phyloP scores from a whole-genome alignment of 1,284 basidiomycete species.

The Trichosporon inkin region DNA sequence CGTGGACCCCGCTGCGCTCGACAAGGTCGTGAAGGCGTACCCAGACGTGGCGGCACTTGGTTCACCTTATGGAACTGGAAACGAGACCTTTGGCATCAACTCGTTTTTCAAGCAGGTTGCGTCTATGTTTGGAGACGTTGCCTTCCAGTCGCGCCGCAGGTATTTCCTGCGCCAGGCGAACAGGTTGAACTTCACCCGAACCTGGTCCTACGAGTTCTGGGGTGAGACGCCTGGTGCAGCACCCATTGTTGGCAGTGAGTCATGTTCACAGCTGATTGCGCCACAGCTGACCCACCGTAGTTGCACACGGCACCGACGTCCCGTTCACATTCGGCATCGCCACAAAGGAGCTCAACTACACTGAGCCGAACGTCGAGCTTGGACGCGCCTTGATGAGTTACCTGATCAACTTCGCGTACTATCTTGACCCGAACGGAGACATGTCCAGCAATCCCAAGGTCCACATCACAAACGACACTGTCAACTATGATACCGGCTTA shows the following conservation, averaged over 20 bases:
- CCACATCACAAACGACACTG: constrained; percentile 23
- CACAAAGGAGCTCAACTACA: constrained; percentile 20
- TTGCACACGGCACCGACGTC: constrained; percentile 32
- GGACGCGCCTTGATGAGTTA: constrained; percentile 37
- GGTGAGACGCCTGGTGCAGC: constrained; percentile 9
- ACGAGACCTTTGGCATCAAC: constrained; percentile 38
- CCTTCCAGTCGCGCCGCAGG: constrained; percentile 36
- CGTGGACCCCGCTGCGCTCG: constrained; percentile 18
- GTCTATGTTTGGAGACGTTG: constrained; percentile 33
- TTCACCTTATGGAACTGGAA: constrained; percentile 43
- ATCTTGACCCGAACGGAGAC: constrained; percentile 38
- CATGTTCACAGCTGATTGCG: neutral
- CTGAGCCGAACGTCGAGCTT: constrained; percentile 25
- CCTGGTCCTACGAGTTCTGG: constrained; percentile 41
- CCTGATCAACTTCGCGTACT: constrained; percentile 47
- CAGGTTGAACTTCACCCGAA: constrained; percentile 25
- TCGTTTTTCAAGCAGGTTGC: constrained; percentile 32
- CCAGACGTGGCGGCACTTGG: constrained; percentile 32
- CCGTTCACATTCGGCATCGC: constrained; percentile 30
- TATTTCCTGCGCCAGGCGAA: constrained; percentile 33
- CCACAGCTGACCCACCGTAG: neutral
- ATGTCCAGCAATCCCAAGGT: constrained; percentile 5
- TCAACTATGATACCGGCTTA: neutral
- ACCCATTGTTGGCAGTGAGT: constrained; percentile 9
- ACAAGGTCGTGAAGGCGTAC: constrained; percentile 30